These are phyloP conservation scores for Pleurotus citrinopileatus DNA, from an alignment of 768 basidiomycete species.

Conservation along the genomic window DNA sequence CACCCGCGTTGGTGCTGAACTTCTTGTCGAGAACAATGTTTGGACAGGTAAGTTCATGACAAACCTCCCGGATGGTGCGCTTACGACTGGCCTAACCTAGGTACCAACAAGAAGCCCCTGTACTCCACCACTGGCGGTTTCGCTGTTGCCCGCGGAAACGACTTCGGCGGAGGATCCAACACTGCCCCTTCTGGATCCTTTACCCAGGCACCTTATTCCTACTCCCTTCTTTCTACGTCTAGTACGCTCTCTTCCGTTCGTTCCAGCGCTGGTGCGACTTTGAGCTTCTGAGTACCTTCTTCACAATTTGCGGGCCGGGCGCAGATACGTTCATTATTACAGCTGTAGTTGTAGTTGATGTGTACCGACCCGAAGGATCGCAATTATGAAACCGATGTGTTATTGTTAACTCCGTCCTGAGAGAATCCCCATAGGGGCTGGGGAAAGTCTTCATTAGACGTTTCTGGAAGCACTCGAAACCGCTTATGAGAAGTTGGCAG, in stretches of 20 bases:
- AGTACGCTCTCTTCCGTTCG: conserved; percentile 23
- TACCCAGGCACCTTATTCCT: conserved; percentile 25
- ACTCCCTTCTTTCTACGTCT: conserved; percentile 18
- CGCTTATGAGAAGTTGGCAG: too few relatives aligned
- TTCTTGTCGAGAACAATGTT: conserved; percentile 46
- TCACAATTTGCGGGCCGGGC: background rate
- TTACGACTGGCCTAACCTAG: conserved; percentile 3
- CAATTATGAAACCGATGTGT: background rate
- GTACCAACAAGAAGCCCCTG: conserved; percentile 34
- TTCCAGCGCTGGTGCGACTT: conserved; percentile 25
- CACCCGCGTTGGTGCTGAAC: conserved; percentile 42
- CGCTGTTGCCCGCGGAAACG: conserved; percentile 34
- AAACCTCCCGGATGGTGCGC: background rate
- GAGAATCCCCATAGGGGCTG: too few relatives aligned
- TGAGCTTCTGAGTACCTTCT: background rate
- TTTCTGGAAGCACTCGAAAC: background rate
- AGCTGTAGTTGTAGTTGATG: background rate
- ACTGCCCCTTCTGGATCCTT: conserved; percentile 28
- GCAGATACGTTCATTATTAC: background rate
- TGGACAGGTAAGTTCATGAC: conserved; percentile 29
- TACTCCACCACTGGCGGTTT: conserved; percentile 41
- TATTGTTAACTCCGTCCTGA: background rate
- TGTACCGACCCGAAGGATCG: background rate
- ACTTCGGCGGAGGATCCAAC: conserved; percentile 26
- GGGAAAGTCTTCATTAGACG: background rate